Conservation (phyloP, 441 rosid species). For the Biscutella laevigata region DNA sequence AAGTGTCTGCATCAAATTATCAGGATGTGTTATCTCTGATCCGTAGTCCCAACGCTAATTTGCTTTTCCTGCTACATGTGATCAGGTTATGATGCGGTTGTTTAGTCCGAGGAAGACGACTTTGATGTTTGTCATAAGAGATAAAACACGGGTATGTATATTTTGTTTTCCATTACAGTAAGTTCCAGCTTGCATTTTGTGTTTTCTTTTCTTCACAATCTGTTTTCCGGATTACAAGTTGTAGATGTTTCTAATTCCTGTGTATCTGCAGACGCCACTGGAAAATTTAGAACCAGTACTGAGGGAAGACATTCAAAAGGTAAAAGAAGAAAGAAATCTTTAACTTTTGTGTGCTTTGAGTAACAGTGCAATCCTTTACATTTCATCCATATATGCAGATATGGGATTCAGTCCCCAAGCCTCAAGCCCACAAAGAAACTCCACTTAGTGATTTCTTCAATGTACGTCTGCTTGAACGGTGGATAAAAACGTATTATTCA, state of each 20-base stretch:
- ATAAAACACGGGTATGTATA: constrained; percentile 89
- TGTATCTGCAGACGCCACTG: constrained; percentile 67
- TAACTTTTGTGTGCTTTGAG: constrained; percentile 12
- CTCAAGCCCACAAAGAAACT: constrained; percentile 83
- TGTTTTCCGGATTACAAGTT: not conserved
- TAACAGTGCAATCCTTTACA: constrained; percentile 6
- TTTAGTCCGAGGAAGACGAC: constrained; percentile 99
- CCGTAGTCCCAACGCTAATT: constrained; percentile 1
- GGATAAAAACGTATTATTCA: constrained; percentile 8
- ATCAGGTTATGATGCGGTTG: constrained; percentile 98
- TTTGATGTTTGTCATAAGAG: constrained; percentile 95
- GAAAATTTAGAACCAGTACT: constrained; percentile 91
- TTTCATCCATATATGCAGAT: constrained; percentile 46
- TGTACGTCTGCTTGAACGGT: constrained; percentile 34
- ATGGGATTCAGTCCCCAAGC: constrained; percentile 96
- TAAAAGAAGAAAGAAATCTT: constrained; percentile 17
- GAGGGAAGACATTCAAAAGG: constrained; percentile 98
- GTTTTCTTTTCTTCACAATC: not conserved
- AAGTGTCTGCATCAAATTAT: constrained; percentile 4
- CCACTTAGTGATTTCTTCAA: constrained; percentile 95
- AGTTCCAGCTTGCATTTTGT: too few species aligned
- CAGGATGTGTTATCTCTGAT: constrained; percentile 13
- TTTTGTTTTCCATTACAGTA: too few species aligned
- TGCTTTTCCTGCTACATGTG: constrained; percentile 16
- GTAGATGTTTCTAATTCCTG: constrained; percentile 7